phyloP scores from a whole-genome alignment of 2,329 filamentous ascomycete species.

The Cercospora sesami region DNA sequence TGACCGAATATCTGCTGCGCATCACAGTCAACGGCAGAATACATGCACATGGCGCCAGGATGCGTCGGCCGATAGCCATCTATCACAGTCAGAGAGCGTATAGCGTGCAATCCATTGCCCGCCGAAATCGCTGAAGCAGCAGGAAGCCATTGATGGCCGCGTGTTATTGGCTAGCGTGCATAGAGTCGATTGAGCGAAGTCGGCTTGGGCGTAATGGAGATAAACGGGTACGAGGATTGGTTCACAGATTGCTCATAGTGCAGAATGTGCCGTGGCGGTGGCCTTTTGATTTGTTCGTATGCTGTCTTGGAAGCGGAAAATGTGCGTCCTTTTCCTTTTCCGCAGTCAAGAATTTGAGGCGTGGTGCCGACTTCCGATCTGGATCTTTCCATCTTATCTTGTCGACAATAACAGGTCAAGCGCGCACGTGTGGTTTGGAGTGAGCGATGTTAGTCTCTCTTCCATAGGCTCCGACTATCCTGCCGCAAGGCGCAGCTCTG shows the following conservation, averaged over 20 bases:
- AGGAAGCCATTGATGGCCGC: constrained; percentile 2
- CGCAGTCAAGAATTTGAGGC: background rate
- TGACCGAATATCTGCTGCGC: constrained; percentile 13
- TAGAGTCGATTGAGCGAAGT: constrained; percentile 10
- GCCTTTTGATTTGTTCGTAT: background rate
- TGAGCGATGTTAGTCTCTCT: background rate
- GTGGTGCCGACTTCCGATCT: constrained; percentile 11
- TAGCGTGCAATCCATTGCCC: constrained; percentile 11
- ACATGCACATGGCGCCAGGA: constrained; percentile 11
- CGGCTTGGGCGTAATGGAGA: constrained; percentile 4
- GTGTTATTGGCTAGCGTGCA: constrained; percentile 11
- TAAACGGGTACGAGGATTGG: background rate
- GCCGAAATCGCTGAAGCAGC: constrained; percentile 20
- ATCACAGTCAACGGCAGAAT: constrained; percentile 10
- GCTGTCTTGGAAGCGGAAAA: background rate
- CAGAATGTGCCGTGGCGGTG: constrained; percentile 7
- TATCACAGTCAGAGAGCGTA: constrained; percentile 8
- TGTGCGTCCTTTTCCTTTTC: constrained; percentile 6
- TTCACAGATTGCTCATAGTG: background rate
- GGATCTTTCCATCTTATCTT: background rate
- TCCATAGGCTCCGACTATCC: background rate
- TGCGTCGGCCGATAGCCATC: constrained; percentile 15
- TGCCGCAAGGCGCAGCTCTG: background rate
- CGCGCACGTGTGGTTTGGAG: background rate
- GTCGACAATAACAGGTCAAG: background rate